Conservation (phyloP, 2,329 filamentous ascomycete species). For the Nigrograna mackinnonii region DNA sequence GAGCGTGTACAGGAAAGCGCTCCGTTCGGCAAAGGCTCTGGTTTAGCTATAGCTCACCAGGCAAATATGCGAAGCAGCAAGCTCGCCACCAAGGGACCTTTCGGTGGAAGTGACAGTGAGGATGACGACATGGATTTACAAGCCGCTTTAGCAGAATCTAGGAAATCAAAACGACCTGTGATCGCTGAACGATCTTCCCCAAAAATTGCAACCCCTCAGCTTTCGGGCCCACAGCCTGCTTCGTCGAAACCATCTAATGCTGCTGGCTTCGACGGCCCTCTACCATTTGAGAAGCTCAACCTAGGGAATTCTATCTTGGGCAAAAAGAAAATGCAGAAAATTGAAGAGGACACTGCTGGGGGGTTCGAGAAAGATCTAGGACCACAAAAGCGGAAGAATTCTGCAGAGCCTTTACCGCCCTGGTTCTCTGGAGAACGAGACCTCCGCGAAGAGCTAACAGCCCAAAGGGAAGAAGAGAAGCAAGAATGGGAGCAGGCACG, state of each 20-base stretch:
- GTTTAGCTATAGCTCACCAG: constrained; percentile 69
- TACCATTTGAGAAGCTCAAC: constrained; percentile 84
- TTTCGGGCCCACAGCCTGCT: constrained; percentile 19
- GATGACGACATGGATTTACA: constrained; percentile 80
- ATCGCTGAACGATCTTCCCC: constrained; percentile 33
- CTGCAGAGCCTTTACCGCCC: constrained; percentile 68
- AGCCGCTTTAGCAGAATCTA: constrained; percentile 73
- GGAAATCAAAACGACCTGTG: constrained; percentile 50
- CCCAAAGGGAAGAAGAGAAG: constrained; percentile 46
- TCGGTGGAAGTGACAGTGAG: constrained; percentile 58
- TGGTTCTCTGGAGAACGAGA: constrained; percentile 68
- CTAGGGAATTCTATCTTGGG: constrained; percentile 65
- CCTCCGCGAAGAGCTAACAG: constrained; percentile 58
- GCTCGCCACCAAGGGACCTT: constrained; percentile 32
- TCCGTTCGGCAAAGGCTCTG: constrained; percentile 50
- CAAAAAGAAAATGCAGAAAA: constrained; percentile 57
- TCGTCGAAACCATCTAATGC: constrained; percentile 56
- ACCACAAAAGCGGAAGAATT: constrained; percentile 47
- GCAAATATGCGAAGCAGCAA: constrained; percentile 75
- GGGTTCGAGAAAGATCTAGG: constrained; percentile 63
- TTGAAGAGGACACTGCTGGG: constrained; percentile 60
- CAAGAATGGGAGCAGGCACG: constrained; percentile 59
- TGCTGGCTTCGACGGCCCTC: constrained; percentile 71
- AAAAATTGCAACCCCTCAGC: constrained; percentile 19
- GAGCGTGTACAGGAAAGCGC: constrained; percentile 45